Evolutionary conservation across 768 basidiomycete genomes (phyloP).

Genomic region (Lentinula lateritia): DNA sequence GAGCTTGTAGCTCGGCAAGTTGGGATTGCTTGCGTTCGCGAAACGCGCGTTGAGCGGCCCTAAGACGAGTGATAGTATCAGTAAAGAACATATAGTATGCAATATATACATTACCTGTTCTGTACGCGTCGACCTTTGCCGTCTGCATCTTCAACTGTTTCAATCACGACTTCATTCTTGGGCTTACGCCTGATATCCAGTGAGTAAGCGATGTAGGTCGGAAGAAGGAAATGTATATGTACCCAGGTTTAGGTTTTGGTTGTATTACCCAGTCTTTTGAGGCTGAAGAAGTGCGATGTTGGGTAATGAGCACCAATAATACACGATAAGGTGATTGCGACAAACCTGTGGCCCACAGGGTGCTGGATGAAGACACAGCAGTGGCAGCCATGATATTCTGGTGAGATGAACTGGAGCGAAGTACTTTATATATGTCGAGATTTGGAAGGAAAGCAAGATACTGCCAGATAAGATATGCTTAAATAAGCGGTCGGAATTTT

Average conservation of each 20-base stretch:
- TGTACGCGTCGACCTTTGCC: constrained; percentile 67
- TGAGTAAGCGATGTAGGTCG: neutral
- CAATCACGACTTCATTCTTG: constrained; percentile 54
- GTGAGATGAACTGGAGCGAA: constrained; percentile 12
- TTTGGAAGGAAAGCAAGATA: constrained; percentile 8
- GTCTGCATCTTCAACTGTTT: constrained; percentile 31
- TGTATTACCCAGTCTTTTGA: constrained; percentile 90
- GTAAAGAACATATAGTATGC: neutral
- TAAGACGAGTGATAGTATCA: constrained; percentile 20
- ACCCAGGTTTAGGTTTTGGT: constrained; percentile 79
- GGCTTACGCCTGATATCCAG: constrained; percentile 49
- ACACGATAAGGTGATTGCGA: constrained; percentile 4
- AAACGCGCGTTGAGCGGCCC: constrained; percentile 87
- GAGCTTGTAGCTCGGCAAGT: constrained; percentile 81
- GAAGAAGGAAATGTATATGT: neutral
- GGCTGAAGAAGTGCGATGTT: constrained; percentile 32
- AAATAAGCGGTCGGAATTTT: constrained; percentile 16
- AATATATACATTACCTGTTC: constrained; percentile 46
- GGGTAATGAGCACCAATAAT: neutral
- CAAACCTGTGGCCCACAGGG: constrained; percentile 74
- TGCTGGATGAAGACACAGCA: constrained; percentile 42
- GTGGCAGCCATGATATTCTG: constrained; percentile 18
- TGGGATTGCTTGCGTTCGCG: constrained; percentile 87
- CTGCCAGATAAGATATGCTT: constrained; percentile 51
- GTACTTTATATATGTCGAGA: constrained; percentile 16